Evolutionary conservation across 2,329 filamentous ascomycete genomes (phyloP).

Genomic region (Colletotrichum liriopes): DNA sequence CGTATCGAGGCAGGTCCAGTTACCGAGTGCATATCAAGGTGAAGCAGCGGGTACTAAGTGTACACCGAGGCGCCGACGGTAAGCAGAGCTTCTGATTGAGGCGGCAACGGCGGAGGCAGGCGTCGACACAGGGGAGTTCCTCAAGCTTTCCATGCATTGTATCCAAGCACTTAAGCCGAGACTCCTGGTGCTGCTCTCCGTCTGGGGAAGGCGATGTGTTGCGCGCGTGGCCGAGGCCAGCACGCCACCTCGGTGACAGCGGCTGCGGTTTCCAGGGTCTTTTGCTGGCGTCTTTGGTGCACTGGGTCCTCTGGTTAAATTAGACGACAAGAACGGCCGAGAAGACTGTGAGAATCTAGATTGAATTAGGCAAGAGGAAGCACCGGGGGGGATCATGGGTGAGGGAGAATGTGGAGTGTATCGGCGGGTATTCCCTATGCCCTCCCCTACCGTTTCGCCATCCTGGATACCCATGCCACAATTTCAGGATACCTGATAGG

Average conservation of each 20-base stretch:
- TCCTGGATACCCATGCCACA: conserved; percentile 15
- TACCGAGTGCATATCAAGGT: conserved; percentile 2
- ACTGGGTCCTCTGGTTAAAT: conserved; percentile 19
- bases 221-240: background rate
- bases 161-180: background rate
- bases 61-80: conserved; percentile 21
- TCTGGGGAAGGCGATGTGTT: background rate
- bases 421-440: conserved; percentile 32
- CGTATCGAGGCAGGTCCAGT: conserved; percentile 31
- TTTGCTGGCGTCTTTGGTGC: conserved; percentile 2
- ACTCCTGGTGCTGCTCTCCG: background rate
- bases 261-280: conserved; percentile 16
- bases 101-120: conserved; percentile 23
- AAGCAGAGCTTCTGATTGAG: conserved; percentile 26
- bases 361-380: conserved; percentile 34
- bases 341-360: conserved; percentile 30
- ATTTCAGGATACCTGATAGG: background rate
- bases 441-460: conserved; percentile 19
- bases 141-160: background rate
- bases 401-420: conserved; percentile 2
- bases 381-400: conserved; percentile 8
- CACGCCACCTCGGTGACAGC: conserved; percentile 26
- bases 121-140: background rate
- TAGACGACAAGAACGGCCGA: conserved; percentile 10
- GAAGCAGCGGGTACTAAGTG: conserved; percentile 18